A percentile compares a stretch with the other conserved stretches of the same genome.
Evolutionary conservation across 2,329 filamentous ascomycete species (phyloP).

Genomic region (Fusarium sp.): DNA sequence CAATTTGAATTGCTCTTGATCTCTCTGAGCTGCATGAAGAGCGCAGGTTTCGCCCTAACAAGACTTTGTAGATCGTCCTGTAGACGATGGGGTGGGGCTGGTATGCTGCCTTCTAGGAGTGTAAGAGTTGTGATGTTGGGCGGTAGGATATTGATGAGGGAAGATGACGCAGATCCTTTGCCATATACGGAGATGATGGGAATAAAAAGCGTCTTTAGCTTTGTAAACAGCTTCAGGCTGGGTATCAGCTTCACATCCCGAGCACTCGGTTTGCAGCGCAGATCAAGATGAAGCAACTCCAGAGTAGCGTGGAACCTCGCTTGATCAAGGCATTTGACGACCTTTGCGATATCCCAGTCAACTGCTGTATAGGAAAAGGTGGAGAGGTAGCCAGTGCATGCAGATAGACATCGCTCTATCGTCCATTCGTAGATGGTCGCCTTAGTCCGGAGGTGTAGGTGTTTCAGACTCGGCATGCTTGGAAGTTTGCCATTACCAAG

Average conservation of each 20-base stretch:
- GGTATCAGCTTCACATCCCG: neutral
- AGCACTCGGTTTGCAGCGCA: neutral
- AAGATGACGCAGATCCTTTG: neutral
- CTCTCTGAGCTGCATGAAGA: too few species aligned
- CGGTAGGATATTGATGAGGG: neutral
- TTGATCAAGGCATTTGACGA: neutral
- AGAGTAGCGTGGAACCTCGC: neutral
- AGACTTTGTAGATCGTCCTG: too few species aligned
- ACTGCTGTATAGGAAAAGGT: neutral
- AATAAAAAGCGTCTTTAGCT: neutral
- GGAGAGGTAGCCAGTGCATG: too few species aligned
- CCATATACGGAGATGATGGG: neutral
- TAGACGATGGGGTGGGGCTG: too few species aligned
- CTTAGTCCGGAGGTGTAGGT: neutral
- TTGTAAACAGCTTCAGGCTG: neutral
- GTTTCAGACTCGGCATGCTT: neutral
- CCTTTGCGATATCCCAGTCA: neutral
- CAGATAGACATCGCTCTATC: too few species aligned
- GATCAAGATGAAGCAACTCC: neutral
- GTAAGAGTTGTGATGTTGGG: neutral
- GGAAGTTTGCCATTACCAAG: rapidly evolving
- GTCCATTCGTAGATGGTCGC: neutral
- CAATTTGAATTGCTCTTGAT: too few species aligned
- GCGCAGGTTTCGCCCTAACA: too few species aligned
- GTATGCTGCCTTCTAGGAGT: neutral